These are phyloP conservation scores for Coemansia sp. DNA, from an alignment of 192 early-diverging fungal species.

Conservation along the genomic window DNA sequence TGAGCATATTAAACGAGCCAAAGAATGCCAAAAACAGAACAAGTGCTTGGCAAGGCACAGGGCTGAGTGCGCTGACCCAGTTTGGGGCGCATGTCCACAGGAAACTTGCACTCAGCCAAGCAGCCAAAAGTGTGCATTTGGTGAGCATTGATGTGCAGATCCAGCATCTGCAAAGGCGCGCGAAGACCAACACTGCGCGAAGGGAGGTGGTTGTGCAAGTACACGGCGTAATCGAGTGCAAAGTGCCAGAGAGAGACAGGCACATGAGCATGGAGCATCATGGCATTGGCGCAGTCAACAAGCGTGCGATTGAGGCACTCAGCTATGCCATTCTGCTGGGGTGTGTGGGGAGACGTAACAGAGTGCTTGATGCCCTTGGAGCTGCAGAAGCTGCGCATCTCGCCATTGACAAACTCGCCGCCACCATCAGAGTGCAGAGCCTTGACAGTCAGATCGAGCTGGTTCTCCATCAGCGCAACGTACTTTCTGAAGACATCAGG, in stretches of 20 bases:
- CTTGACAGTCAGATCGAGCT: neutral
- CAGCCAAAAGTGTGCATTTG: neutral
- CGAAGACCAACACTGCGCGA: no score
- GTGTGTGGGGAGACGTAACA: neutral
- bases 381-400: neutral
- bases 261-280: neutral
- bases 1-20: no score
- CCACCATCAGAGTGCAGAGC: conserved; percentile 7
- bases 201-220: neutral
- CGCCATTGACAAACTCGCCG: conserved; percentile 5
- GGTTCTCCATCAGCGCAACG: neutral
- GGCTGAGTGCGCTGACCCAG: neutral
- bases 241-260: neutral
- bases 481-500: no score
- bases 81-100: neutral
- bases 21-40: no score
- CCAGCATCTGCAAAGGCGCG: no score
- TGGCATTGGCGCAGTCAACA: neutral
- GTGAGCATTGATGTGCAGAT: neutral
- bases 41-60: neutral
- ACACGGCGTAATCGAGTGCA: neutral
- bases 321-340: conserved; percentile 2
- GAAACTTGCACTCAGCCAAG: neutral
- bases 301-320: conserved; percentile 8
- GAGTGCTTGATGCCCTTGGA: neutral